phyloP scores from a whole-genome alignment of 306 rosid genomes.

The Herpetospermum pedunculosum region DNA sequence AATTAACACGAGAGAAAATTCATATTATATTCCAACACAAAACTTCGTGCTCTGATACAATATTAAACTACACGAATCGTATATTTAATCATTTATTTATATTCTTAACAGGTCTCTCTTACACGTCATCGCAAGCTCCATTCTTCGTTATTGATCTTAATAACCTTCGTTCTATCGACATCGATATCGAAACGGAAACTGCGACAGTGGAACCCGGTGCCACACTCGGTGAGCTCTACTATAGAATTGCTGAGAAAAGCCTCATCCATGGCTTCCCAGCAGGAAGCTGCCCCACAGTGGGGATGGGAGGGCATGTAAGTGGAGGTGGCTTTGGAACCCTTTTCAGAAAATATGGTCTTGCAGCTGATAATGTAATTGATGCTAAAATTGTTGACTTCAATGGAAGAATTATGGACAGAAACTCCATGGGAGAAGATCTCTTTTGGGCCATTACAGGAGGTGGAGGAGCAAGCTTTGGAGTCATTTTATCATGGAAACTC shows the following conservation, averaged over 20 bases:
- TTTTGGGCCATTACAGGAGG: conserved; percentile 77
- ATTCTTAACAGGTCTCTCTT: conserved; percentile 9
- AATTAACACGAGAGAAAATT: too few species aligned
- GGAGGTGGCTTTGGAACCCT: conserved; percentile 20
- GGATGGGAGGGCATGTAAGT: conserved; percentile 17
- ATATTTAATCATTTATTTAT: background rate
- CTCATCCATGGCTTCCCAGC: conserved; percentile 22
- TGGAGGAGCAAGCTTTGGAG: conserved; percentile 56
- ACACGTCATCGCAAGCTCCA: conserved; percentile 16
- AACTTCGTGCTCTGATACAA: too few species aligned
- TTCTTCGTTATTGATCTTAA: conserved; percentile 19
- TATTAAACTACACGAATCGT: background rate
- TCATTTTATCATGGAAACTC: conserved; percentile 57
- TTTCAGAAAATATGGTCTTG: conserved; percentile 52
- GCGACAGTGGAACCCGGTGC: conserved; percentile 17
- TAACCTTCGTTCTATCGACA: conserved; percentile 11
- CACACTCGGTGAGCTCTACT: conserved; percentile 19
- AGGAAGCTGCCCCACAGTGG: conserved; percentile 22
- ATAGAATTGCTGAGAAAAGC: conserved; percentile 19
- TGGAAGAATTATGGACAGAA: conserved; percentile 40
- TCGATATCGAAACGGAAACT: conserved; percentile 4
- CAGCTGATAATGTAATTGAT: conserved; percentile 48
- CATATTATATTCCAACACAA: too few species aligned
- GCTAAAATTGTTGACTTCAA: conserved; percentile 39
- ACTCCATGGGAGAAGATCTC: conserved; percentile 55